Evolutionary conservation across 345 rosid genomes (phyloP), one percentile per base, ranked within the genome.

Genomic region (Orychophragmus violaceus): DNA sequence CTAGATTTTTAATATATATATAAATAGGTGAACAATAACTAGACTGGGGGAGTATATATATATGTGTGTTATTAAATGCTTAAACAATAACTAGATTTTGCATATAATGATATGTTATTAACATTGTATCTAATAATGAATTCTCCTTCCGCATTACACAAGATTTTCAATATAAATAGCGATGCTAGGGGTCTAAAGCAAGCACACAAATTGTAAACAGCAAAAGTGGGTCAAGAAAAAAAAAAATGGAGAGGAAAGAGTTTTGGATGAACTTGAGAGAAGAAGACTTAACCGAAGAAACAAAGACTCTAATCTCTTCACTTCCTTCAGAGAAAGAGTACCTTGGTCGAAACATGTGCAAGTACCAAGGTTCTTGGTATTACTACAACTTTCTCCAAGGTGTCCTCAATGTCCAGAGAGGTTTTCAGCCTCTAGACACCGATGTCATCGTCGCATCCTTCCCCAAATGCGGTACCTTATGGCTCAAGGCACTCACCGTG

Each of bases 391-490:
- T 9, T 11, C 69, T 65, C 51, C 76, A 72, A 68, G 83, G 78
- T 0, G 77, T 83, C 6, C n/a, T 80, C 3, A 18, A 72, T 18
- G 80, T 77, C 72, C 84, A 81, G 14, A 57, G 21, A 1, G 45
- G 75, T 36, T 85, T 85, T 13, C 72, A 74, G 44, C 80, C 83
- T 33, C 70, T 61, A 2, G 67, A 71, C 9, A 14, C 75, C 5
- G 87, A 83, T 29, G 16, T 83, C 23, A 57, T 81, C 42, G 57
- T 85, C 8, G 79, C 73, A 28, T 76, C 87, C 9, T 64, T 65
- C 49, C 90, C 87, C 2, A 78, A 78, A 52, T 74, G 80, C 8
- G 85, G 87, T 50, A 76, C 82, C 17, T 78, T 80, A 2, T 85
- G 90, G 90, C 35, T 85, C 4, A 83, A 85, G 54, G 82, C 87